phyloP scores from a whole-genome alignment of 495 filamentous ascomycete species.

The Penicillium riverlandense region DNA sequence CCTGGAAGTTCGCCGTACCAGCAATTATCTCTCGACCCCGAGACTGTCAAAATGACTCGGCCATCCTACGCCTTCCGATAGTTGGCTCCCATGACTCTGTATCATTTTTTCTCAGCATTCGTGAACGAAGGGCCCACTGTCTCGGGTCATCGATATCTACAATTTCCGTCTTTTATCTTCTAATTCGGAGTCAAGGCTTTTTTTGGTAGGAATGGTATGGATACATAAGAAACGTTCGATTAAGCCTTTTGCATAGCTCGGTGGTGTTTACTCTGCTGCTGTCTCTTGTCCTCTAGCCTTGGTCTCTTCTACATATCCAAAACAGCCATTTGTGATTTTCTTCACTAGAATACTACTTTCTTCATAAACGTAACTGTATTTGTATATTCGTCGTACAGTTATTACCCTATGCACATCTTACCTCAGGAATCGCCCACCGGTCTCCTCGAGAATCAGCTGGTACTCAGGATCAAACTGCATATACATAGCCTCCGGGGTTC shows the following conservation, averaged over 20 bases:
- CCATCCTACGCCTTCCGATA: slow-evolving; percentile 38
- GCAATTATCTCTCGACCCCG: slow-evolving; percentile 52
- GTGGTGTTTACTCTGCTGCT: slow-evolving; percentile 4
- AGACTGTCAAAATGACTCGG: slow-evolving; percentile 33
- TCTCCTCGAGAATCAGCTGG: too few species aligned
- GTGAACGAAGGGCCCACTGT: neutral
- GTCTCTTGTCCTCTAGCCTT: too few species aligned
- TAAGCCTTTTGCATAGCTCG: slow-evolving; percentile 16
- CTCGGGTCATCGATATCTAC: neutral
- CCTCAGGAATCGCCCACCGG: too few species aligned
- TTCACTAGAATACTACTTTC: too few species aligned
- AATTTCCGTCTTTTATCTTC: neutral
- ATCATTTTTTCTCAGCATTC: slow-evolving; percentile 1
- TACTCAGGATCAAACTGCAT: too few species aligned
- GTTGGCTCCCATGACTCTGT: slow-evolving; percentile 1
- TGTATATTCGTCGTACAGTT: too few species aligned
- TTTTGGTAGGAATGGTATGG: slow-evolving; percentile 1
- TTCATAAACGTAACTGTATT: too few species aligned
- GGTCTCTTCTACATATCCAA: too few species aligned
- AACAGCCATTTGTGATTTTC: too few species aligned
- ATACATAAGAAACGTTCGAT: slow-evolving; percentile 2
- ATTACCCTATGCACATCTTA: too few species aligned
- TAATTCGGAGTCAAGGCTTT: neutral
- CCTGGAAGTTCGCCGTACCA: slow-evolving; percentile 66
- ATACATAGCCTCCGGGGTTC: too few species aligned